Percentiles rank a stretch among this genome's conserved stretches.
Evolutionary conservation across 805 yeast genomes (phyloP).

Genomic region (Lachancea cidri): DNA sequence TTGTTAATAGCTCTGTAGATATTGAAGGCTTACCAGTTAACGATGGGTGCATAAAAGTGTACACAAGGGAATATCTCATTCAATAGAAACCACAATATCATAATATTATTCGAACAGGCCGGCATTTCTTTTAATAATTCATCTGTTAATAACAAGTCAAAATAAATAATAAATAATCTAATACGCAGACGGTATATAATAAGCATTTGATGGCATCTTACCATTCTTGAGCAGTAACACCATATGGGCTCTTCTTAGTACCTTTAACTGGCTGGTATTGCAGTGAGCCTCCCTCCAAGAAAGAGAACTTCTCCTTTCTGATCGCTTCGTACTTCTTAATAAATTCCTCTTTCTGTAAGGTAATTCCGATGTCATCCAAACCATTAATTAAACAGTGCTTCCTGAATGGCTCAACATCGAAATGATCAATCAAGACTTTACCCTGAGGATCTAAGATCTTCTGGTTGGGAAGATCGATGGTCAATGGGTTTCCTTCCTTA

Average conservation of each 20-base stretch:
- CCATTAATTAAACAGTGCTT: conserved; percentile 94
- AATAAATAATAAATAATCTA: conserved; percentile 7
- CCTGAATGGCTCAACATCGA: conserved; percentile 87
- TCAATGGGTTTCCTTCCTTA: conserved; percentile 56
- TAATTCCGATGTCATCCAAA: conserved; percentile 93
- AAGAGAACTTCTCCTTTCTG: conserved; percentile 78
- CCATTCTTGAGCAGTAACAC: conserved; percentile 74
- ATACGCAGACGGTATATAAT: neutral
- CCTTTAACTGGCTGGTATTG: conserved; percentile 62
- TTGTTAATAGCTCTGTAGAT: too few species aligned
- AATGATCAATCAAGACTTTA: conserved; percentile 71
- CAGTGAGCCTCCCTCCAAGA: conserved; percentile 85
- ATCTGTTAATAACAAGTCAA: neutral
- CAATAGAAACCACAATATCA: too few species aligned
- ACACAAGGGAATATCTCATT: too few species aligned
- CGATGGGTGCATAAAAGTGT: too few species aligned
- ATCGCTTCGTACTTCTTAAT: conserved; percentile 68
- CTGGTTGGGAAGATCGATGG: conserved; percentile 85
- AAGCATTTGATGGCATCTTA: conserved; percentile 23
- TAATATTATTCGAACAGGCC: too few species aligned
- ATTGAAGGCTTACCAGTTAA: too few species aligned
- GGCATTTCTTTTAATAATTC: too few species aligned
- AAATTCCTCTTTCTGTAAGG: conserved; percentile 79
- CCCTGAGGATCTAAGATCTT: conserved; percentile 62
- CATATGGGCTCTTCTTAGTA: conserved; percentile 61